phyloP scores from a whole-genome alignment of 2,329 filamentous ascomycete genomes.

The Paraphaeosphaeria minitans region DNA sequence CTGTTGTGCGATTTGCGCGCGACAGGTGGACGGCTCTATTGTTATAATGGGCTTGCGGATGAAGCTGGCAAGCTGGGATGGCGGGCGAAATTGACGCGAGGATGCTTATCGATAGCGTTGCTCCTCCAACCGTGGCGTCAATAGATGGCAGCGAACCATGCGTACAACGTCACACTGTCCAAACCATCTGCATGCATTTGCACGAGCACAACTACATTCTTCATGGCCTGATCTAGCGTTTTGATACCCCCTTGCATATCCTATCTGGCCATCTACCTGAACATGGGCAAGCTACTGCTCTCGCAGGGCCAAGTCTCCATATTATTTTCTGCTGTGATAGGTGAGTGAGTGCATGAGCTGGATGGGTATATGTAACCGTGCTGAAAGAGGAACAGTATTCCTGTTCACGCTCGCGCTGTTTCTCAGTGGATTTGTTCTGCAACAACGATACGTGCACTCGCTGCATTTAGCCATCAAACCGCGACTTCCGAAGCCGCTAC shows the following conservation, averaged over 20 bases:
- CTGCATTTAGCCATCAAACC: slow-evolving; percentile 74
- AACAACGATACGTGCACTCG: slow-evolving; percentile 81
- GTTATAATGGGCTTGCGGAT: background rate
- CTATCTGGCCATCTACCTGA: slow-evolving; percentile 10
- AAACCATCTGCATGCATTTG: slow-evolving; percentile 24
- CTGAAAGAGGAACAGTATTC: slow-evolving; percentile 57
- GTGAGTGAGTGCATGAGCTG: slow-evolving; percentile 55
- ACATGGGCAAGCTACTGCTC: slow-evolving; percentile 60
- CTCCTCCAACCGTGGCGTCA: slow-evolving; percentile 22
- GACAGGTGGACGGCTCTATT: background rate
- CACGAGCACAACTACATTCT: slow-evolving; percentile 24
- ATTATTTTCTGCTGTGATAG: slow-evolving; percentile 65
- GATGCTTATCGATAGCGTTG: slow-evolving; percentile 37
- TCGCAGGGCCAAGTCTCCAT: slow-evolving; percentile 74
- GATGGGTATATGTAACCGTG: background rate
- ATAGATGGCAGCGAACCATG: slow-evolving; percentile 20
- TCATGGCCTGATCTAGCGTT: slow-evolving; percentile 18
- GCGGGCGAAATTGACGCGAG: slow-evolving; percentile 13
- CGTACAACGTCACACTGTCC: slow-evolving; percentile 33
- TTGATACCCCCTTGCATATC: slow-evolving; percentile 24
- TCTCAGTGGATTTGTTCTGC: slow-evolving; percentile 82
- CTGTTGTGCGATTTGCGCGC: background rate
- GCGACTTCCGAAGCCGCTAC: slow-evolving; percentile 51
- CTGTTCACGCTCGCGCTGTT: slow-evolving; percentile 83
- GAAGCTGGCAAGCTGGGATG: background rate